Evolutionary conservation across 208 protist genomes (phyloP).

Genomic region (Crithidia bombi): DNA sequence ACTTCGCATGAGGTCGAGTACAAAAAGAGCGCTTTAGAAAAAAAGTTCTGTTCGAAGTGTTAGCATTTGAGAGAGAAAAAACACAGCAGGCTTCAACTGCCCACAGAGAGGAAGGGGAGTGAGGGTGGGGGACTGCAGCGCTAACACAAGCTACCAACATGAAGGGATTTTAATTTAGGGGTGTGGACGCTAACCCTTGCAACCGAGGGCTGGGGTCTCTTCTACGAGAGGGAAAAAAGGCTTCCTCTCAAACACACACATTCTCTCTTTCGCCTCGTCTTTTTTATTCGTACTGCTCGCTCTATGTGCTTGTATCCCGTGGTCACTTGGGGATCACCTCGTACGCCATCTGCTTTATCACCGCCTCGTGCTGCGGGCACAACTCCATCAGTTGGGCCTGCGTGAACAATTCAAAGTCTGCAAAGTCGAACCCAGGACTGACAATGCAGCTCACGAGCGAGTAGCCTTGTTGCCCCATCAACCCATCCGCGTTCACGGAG

Average conservation of each 20-base stretch:
- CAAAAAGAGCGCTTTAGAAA: neutral
- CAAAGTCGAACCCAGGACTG: constrained; percentile 49
- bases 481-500: constrained; percentile 29
- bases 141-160: too few species aligned
- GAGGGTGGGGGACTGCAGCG: too few species aligned
- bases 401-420: constrained; percentile 63
- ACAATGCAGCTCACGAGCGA: constrained; percentile 60
- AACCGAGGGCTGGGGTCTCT: too few species aligned
- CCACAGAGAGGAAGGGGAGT: too few species aligned
- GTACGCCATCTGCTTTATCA: constrained; percentile 58
- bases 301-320: neutral
- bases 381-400: constrained; percentile 45
- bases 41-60: too few species aligned
- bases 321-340: constrained; percentile 32
- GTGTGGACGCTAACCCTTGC: too few species aligned
- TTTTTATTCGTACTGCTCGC: neutral
- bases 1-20: neutral
- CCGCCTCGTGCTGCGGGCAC: constrained; percentile 49
- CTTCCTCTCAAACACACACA: too few species aligned
- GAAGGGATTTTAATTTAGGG: too few species aligned
- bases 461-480: constrained; percentile 31
- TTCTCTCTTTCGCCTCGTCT: neutral
- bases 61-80: too few species aligned
- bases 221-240: too few species aligned
- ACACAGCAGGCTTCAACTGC: too few species aligned